Evolutionary conservation across 768 basidiomycete genomes (phyloP), one percentile per base, ranked within the genome.

Genomic region (Asterophora lycoperdoides): DNA sequence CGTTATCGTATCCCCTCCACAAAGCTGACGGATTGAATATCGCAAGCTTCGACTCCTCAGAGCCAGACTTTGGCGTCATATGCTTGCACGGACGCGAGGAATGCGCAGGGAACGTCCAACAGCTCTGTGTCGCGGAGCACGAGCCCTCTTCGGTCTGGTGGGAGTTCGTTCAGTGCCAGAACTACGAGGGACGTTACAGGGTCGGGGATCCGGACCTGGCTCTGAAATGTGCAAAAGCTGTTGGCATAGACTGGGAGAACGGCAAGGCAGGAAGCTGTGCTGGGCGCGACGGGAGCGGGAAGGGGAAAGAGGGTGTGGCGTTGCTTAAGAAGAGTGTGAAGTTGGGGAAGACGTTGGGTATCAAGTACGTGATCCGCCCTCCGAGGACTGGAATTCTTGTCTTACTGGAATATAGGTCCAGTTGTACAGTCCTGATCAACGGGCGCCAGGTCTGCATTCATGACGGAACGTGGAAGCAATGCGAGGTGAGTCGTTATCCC

Each of bases 101-200:
- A 66, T 96, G 93, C 59, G 80, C 80, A 11, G 93, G 89, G 36
- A 93, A 95, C 68, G 80, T 92, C 14, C 88, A 96, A 51, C 84
- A 96, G 62, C 74, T 96, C 20, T 97, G 94, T 64, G 86, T 77
- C 26, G 72, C 77, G 46, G 80, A 82, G 61, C 74, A 89, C 52
- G 69, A 76, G 18, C 66, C 74, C 18, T 66, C 69, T 34, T 55
- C 64, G n/a, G 70, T 68, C 17, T 92, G 89, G 87, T 94, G 91
- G 92, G 68, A 79, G 44, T 93, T 91, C 57, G 72, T 92, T 17
- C 81, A 80, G 51, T 93, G 92, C 64, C 79, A 89, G 59, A 91
- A 92, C 63, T 83, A 73, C 56, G 73, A 80, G 56, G 85, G 80
- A 18, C 68, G 74, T 7, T 69, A 74, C 18, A 68, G 75, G 26